These are phyloP conservation scores for Blastocystis sp. DNA, from an alignment of 352 stramenopile genomes.

Conservation along the genomic window DNA sequence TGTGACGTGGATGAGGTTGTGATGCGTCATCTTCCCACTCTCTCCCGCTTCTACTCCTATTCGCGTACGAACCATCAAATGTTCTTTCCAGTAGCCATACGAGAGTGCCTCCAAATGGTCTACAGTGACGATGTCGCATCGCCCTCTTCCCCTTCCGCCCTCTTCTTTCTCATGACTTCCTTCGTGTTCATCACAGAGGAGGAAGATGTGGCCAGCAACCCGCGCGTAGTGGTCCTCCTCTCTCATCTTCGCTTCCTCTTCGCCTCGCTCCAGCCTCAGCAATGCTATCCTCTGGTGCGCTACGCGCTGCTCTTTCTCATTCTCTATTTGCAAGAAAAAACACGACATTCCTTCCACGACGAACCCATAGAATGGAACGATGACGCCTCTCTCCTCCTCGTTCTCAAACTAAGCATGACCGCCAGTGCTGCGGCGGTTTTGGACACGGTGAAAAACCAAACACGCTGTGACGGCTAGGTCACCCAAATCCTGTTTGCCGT, in stretches of 20 bases:
- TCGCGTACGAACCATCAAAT: not conserved
- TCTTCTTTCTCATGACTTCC: conserved; percentile 28
- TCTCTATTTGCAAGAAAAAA: conserved; percentile 21
- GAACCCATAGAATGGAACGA: not conserved
- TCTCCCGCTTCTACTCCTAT: conserved; percentile 1
- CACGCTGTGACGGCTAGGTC: not conserved
- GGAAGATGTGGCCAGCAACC: not conserved
- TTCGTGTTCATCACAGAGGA: conserved; percentile 15
- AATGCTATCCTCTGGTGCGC: not conserved
- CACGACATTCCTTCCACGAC: not conserved
- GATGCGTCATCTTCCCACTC: not conserved
- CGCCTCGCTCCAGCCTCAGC: not conserved
- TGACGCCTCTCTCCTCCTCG: not conserved
- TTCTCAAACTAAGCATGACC: conserved; percentile 41
- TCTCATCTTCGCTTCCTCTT: not conserved
- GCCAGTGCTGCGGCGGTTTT: conserved; percentile 26
- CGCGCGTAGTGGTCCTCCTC: not conserved
- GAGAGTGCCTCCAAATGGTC: not conserved
- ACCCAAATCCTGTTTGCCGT: conserved; percentile 10
- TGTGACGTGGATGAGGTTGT: not conserved
- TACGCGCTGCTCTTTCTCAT: conserved; percentile 10
- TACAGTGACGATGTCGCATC: not conserved
- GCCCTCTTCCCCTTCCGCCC: not conserved
- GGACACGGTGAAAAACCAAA: not conserved
- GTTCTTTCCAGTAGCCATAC: not conserved